A percentile compares a stretch with the other conserved stretches of the same genome.
phyloP scores from a whole-genome alignment of 2,329 filamentous ascomycete genomes.

The Penicillium griseofulvum region DNA sequence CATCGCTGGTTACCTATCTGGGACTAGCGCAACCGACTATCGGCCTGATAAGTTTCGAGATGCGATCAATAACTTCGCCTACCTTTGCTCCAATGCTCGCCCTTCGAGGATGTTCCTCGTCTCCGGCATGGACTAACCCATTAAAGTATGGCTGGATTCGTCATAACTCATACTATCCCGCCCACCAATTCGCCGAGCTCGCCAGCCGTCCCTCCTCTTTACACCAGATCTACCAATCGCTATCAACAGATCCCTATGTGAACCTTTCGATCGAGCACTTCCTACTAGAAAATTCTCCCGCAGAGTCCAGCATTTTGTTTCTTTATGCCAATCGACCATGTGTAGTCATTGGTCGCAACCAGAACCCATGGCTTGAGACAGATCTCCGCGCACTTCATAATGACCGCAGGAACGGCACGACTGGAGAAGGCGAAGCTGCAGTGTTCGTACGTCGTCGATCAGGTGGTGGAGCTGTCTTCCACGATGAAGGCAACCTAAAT shows the following conservation, averaged over 20 bases:
- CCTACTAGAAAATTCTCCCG: conserved; percentile 70
- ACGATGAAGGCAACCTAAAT: conserved; percentile 90
- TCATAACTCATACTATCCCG: conserved; percentile 32
- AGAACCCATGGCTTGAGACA: conserved; percentile 95
- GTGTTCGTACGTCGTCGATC: conserved; percentile 77
- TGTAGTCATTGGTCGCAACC: conserved; percentile 89
- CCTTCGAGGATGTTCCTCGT: conserved; percentile 4
- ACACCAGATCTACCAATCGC: conserved; percentile 68
- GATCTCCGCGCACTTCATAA: conserved; percentile 64
- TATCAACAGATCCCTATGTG: conserved; percentile 70
- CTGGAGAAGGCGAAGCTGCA: conserved; percentile 36
- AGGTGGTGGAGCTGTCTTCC: conserved; percentile 90
- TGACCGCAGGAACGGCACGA: conserved; percentile 25
- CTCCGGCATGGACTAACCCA: conserved; percentile 10
- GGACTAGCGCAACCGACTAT: conserved; percentile 29
- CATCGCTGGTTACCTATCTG: conserved; percentile 23
- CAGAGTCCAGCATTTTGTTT: conserved; percentile 74
- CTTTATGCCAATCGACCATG: conserved; percentile 86
- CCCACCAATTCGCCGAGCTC: conserved; percentile 34
- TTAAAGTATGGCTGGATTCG: conserved; percentile 12
- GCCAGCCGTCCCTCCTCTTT: conserved; percentile 34
- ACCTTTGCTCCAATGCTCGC: conserved; percentile 28
- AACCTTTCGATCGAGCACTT: conserved; percentile 95
- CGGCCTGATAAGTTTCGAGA: conserved; percentile 15
- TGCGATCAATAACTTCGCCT: not conserved